These are phyloP conservation scores for Scytalidium lignicola DNA, from an alignment of 2,329 filamentous ascomycete genomes.

Conservation along the genomic window DNA sequence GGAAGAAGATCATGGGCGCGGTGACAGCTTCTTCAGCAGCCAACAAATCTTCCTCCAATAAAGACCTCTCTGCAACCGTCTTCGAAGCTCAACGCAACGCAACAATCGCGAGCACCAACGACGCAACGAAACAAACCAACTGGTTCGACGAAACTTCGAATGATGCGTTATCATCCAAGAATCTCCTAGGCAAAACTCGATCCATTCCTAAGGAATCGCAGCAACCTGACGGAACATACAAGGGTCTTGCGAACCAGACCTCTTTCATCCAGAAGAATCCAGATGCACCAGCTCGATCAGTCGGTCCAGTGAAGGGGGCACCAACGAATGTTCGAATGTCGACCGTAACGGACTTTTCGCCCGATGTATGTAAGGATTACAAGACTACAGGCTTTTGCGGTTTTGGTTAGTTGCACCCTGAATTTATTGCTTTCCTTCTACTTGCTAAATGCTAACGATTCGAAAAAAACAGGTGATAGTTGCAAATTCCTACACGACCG, in stretches of 20 bases:
- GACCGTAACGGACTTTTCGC: conserved; percentile 84
- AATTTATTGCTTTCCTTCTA: too few relatives aligned
- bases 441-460: too few relatives aligned
- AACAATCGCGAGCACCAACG: conserved; percentile 64
- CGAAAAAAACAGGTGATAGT: conserved; percentile 33
- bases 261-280: conserved; percentile 76
- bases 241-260: conserved; percentile 65
- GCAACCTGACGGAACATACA: conserved; percentile 64
- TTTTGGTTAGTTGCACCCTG: conserved; percentile 15
- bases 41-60: conserved; percentile 32
- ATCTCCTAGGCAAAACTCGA: conserved; percentile 54
- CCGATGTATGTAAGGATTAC: conserved; percentile 94
- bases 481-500: conserved; percentile 78
- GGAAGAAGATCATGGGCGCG: conserved; percentile 61
- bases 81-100: conserved; percentile 57
- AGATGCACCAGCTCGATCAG: conserved; percentile 60
- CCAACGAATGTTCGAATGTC: conserved; percentile 86
- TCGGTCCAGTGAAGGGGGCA: conserved; percentile 77
- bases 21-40: conserved; percentile 60
- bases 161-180: conserved; percentile 36
- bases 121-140: conserved; percentile 83
- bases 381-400: conserved; percentile 63
- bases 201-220: conserved; percentile 28
- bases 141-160: conserved; percentile 76
- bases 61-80: conserved; percentile 46